phyloP scores from a whole-genome alignment of 2,329 filamentous ascomycete species.

The Phaeophleospora eucalypticola region DNA sequence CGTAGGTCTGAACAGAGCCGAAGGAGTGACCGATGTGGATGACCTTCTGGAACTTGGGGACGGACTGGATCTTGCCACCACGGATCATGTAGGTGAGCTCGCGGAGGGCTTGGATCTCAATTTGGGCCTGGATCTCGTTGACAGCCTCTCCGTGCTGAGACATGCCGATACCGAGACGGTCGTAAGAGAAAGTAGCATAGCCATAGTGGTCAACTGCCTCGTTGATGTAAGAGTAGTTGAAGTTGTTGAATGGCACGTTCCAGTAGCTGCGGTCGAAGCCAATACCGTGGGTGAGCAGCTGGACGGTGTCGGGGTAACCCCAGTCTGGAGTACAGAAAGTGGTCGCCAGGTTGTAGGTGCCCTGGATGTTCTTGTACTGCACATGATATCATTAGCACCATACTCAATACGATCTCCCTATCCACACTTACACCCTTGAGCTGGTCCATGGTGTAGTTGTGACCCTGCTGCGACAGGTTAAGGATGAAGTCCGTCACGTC shows the following conservation, averaged over 20 bases:
- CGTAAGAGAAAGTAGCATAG: conserved; percentile 58
- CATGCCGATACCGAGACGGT: conserved; percentile 58
- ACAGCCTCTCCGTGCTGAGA: conserved; percentile 58
- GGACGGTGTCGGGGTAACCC: conserved; percentile 38
- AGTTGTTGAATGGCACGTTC: conserved; percentile 53
- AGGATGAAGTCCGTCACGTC: conserved; percentile 57
- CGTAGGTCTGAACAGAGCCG: conserved; percentile 57
- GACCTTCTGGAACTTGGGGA: conserved; percentile 43
- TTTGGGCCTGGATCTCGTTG: conserved; percentile 55
- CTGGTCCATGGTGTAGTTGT: conserved; percentile 46
- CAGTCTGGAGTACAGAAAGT: conserved; percentile 58
- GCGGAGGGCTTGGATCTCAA: conserved; percentile 57
- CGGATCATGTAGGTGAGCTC: conserved; percentile 51
- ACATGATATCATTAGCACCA: background rate
- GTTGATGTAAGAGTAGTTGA: conserved; percentile 61
- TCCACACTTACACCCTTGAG: conserved; percentile 41
- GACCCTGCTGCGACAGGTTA: conserved; percentile 46
- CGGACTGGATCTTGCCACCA: conserved; percentile 41
- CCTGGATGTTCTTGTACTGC: conserved; percentile 49
- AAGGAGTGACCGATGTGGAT: conserved; percentile 63
- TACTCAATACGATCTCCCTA: background rate
- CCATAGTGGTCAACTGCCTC: conserved; percentile 51
- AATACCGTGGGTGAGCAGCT: conserved; percentile 53
- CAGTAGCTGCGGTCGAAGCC: conserved; percentile 59
- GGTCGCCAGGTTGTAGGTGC: conserved; percentile 55